A percentile compares a stretch with the other conserved stretches of the same genome.
These are phyloP conservation scores for sunflower (Helianthus annuus) DNA, from an alignment of 129 eudicot genomes.

Conservation along the genomic window HanXRQr2.0-SUNRISE NC_035441.2:120751155-120751654, in stretches of 20 bases:
- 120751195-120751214: not conserved
- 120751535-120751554: not conserved
- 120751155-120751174: not conserved
- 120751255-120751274: not conserved
- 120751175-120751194: not conserved
- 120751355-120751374: not conserved
- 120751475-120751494: not conserved
- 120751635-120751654: too few species aligned
- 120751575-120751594: too few species aligned
- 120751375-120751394: not conserved
- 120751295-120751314: not conserved
- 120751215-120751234: not conserved
- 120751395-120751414: not conserved
- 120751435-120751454: not conserved
- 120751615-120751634: too few species aligned
- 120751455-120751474: not conserved
- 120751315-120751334: not conserved
- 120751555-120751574: too few species aligned
- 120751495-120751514: not conserved
- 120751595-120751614: too few species aligned
- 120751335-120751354: not conserved
- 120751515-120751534: not conserved
- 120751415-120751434: not conserved
- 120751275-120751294: not conserved
- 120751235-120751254: not conserved